Evolutionary conservation across 2,329 filamentous ascomycete species (phyloP).

Genomic region (Xylariaceae sp.): DNA sequence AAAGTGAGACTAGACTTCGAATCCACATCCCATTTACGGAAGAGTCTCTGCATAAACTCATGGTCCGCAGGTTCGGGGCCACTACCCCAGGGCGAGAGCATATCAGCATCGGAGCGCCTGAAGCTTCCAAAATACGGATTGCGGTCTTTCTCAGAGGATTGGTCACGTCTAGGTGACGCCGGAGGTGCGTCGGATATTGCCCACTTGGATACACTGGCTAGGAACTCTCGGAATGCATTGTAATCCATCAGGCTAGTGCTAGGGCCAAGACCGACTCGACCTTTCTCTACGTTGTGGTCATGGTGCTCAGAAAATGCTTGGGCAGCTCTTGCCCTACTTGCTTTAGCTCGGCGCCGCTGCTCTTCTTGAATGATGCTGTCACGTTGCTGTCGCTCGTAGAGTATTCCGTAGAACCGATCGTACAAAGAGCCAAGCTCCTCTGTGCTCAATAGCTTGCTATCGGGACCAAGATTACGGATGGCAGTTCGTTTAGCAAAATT

Average conservation of each 20-base stretch:
- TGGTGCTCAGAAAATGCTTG: constrained; percentile 35
- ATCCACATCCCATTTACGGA: constrained; percentile 82
- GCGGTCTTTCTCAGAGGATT: constrained; percentile 47
- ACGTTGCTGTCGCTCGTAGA: constrained; percentile 89
- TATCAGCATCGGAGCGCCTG: constrained; percentile 40
- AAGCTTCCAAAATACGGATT: constrained; percentile 59
- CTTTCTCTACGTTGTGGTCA: constrained; percentile 66
- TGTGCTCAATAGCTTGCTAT: constrained; percentile 83
- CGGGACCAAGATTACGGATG: constrained; percentile 89
- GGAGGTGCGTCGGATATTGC: constrained; percentile 79
- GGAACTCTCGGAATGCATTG: constrained; percentile 89
- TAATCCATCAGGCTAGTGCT: constrained; percentile 97
- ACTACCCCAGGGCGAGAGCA: constrained; percentile 50
- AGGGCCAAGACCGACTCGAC: constrained; percentile 80
- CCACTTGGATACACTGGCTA: constrained; percentile 88
- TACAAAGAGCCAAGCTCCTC: constrained; percentile 89
- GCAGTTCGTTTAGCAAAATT: constrained; percentile 96
- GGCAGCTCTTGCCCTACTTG: constrained; percentile 51
- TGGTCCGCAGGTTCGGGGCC: constrained; percentile 77
- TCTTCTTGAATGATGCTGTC: constrained; percentile 75
- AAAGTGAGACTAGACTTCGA: constrained; percentile 73
- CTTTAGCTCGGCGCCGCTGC: constrained; percentile 61
- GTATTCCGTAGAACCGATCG: constrained; percentile 85
- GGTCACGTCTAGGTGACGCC: constrained; percentile 48
- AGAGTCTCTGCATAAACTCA: constrained; percentile 87